Base-by-base conservation (phyloP, 2,329 filamentous ascomycete genomes). In the Stemphylium vesicarium region DNA sequence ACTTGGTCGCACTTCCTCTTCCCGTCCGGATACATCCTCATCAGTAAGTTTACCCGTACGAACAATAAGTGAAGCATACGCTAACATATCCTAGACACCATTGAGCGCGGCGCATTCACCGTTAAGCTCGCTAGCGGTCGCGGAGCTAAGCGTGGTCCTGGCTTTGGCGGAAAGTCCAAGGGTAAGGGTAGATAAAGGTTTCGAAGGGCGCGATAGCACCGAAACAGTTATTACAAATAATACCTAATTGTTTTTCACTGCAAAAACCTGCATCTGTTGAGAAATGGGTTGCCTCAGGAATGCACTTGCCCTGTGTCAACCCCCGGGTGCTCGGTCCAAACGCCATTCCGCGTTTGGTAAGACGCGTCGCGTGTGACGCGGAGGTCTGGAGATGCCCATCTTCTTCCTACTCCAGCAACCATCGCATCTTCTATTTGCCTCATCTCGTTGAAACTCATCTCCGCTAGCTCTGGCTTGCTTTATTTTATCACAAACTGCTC, bases 1-100 rank as follows among this genome's bases (percentile, higher is more conserved):
- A 75, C 73, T 2, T 80, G 77, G 77, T 73, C 68, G 12, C 79
- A 78, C 52, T 73, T 69, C 31, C 43, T 67, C n/a, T 76, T 70
- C 45, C 68, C 69, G 1, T 72, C 68, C 22, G 73, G 74, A 2
- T 73, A 62, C 54, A 68, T 76, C 20, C 58, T 76, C 16, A 68
- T 76, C 40, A 76, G 41, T 44, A 44, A 44, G 41, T 44, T 10
- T 41, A 41, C 9, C 8, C 22, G 26, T n/a, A 11, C 11, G 4
- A 7, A 24, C 6, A 24, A 4, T 10, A n/a, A 13, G 8, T 2
- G 24, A 15, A 12, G 4, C 15, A 24, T 3, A 35, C 29, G 18
- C 41, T 44, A 6, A 44, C 31, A 5, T 7, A 10, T 11, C 18
- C 22, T n/a, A 44, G 41, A 75, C 53, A 74, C 72, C 1, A 76